These are phyloP conservation scores for Zygnema circumcarinatum DNA, from an alignment of 139 green algal genomes.

Conservation along the genomic window DNA sequence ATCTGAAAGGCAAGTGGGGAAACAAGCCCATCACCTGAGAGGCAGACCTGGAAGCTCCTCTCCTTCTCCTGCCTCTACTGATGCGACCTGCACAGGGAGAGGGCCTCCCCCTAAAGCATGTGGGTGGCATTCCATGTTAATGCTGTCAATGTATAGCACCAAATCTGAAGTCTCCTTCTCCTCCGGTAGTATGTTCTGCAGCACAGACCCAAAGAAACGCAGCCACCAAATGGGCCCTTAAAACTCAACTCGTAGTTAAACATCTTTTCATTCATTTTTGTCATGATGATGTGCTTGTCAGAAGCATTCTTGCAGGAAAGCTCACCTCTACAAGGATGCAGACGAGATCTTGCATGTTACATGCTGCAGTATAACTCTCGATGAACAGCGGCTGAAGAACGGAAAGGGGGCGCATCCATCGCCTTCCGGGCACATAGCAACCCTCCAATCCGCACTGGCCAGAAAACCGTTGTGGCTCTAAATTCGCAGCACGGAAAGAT, in stretches of 20 bases:
- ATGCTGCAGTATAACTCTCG: conserved; percentile 35
- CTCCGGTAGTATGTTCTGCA: conserved; percentile 33
- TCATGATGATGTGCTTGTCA: too few species aligned
- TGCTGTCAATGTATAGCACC: conserved; percentile 26
- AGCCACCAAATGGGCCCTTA: too few species aligned
- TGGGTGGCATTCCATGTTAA: conserved; percentile 21
- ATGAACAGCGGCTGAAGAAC: conserved; percentile 40
- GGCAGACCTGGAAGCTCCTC: background rate
- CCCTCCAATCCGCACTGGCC: conserved; percentile 16
- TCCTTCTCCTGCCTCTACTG: background rate
- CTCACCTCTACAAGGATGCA: conserved; percentile 45
- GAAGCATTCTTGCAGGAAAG: too few species aligned
- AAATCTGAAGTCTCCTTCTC: background rate
- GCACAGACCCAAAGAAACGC: background rate
- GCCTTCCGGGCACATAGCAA: conserved; percentile 25
- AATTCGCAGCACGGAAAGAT: conserved; percentile 25
- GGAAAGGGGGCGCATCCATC: conserved; percentile 22
- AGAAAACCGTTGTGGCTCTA: conserved; percentile 47
- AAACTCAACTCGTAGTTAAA: too few species aligned
- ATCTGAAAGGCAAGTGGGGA: too few species aligned
- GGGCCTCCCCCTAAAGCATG: background rate
- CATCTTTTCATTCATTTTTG: too few species aligned
- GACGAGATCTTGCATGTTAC: conserved; percentile 22
- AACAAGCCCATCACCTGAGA: too few species aligned
- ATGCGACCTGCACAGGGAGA: conserved; percentile 5